phyloP scores from a whole-genome alignment of 208 protist genomes.

The Spongospora subterranea region DNA sequence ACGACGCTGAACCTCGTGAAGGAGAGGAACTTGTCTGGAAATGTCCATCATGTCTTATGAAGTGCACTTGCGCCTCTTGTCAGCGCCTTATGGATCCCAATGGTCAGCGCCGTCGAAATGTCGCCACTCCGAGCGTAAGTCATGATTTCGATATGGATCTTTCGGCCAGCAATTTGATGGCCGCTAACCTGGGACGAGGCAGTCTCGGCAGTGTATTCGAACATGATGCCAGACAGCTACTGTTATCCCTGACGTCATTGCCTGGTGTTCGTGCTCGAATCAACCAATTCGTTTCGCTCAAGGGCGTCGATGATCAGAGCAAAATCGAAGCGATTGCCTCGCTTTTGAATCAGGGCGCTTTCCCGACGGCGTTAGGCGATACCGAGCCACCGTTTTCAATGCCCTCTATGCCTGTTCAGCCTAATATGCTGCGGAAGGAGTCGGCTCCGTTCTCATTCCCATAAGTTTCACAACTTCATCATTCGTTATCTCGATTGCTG shows the following conservation, averaged over 20 bases:
- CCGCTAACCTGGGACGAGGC: neutral
- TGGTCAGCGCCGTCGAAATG: neutral
- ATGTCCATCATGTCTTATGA: neutral
- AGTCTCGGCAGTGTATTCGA: neutral
- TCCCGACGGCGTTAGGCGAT: constrained; percentile 20
- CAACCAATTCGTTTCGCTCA: constrained; percentile 32
- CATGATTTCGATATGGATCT: neutral
- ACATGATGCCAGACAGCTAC: constrained; percentile 46
- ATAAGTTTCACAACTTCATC: too few relatives aligned
- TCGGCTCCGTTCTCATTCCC: too few relatives aligned
- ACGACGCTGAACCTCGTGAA: neutral
- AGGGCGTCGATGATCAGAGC: constrained; percentile 53
- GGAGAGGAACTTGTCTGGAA: constrained; percentile 31
- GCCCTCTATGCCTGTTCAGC: too few relatives aligned
- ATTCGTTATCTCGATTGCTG: too few relatives aligned
- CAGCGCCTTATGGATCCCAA: neutral
- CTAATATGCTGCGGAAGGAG: too few relatives aligned
- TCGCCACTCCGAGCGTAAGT: neutral
- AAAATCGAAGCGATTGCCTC: constrained; percentile 55
- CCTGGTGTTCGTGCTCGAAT: constrained; percentile 24
- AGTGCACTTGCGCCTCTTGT: constrained; percentile 35
- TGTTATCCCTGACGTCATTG: constrained; percentile 32
- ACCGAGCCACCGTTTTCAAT: neutral
- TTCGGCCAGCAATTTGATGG: neutral
- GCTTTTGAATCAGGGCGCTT: constrained; percentile 37